Base-by-base conservation (phyloP, 192 early-diverging fungal species). In the Backusella psychrophila region DNA sequence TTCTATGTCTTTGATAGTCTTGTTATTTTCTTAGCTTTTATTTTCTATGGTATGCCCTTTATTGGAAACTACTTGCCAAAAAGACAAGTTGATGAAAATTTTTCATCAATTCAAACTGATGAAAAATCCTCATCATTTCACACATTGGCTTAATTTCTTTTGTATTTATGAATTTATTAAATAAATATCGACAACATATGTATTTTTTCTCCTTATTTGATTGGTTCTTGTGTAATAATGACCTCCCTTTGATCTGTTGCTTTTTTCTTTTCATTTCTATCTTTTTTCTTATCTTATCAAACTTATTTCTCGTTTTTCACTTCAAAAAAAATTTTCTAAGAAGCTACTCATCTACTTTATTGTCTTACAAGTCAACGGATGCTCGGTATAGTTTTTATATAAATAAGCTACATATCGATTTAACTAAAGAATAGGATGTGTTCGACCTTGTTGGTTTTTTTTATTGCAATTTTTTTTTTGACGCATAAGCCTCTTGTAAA, bases 21-120 rank as follows among this genome's bases (percentile, higher is more conserved):
- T 26, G 68, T 38, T n/a, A 69, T 69, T 11, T 1, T 38, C 3
- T 5, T 4, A 41, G 23, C 35, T 69, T 69, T 69, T 21, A 23
- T 69, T 38, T n/a, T 21, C 21, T 69, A 69, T 38, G 2, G 9
- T 29, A 12, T 69, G 12, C 38, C 34, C 11, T 69, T 69, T 69
- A 69, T 69, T 35, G 68, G 68, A 41, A 69, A 69, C 19, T 69
- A 69, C 12, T 38, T 69, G 11, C 68, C 68, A 21, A 69, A 69
- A 26, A 26, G 23, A 29, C 11, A 26, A 12, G 4, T 63, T 63
- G 56, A 12, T 26, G 56, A 59, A 59, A 59, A 59, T 29, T 59
- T 23, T 12, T 59, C 56, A 59, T 59, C 56, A 12, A 12, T 59
- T 59, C 56, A 59, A 26, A 59, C 56, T 63, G 23, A 12, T 26